These are phyloP conservation scores for Gossypium stocksii DNA, from an alignment of 345 rosid species.

Conservation along the genomic window DNA sequence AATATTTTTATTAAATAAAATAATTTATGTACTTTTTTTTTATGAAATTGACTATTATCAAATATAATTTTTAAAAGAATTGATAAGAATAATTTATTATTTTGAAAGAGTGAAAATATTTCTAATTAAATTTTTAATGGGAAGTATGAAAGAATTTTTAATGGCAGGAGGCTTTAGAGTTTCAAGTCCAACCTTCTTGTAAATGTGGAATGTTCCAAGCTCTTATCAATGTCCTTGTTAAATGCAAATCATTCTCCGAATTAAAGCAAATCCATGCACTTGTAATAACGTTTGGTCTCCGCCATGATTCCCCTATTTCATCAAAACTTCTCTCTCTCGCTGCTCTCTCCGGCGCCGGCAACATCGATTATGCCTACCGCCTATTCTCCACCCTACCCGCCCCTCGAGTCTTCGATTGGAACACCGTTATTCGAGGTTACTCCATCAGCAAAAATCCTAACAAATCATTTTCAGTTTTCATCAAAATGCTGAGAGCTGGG, in stretches of 20 bases:
- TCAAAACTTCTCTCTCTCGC: slow-evolving; percentile 50
- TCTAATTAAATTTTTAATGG: too few species aligned
- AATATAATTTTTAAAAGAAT: too few species aligned
- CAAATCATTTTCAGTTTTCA: slow-evolving; percentile 42
- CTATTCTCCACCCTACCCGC: slow-evolving; percentile 34
- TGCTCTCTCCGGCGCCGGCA: slow-evolving; percentile 42
- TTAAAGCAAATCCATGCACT: slow-evolving; percentile 60
- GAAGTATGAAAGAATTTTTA: too few species aligned
- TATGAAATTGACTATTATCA: too few species aligned
- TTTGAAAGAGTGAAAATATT: too few species aligned
- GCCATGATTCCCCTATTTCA: slow-evolving; percentile 37
- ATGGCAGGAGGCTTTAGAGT: not conserved
- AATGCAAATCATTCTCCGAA: slow-evolving; percentile 48
- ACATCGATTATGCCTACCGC: slow-evolving; percentile 46
- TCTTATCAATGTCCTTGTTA: slow-evolving; percentile 22
- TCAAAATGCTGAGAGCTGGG: slow-evolving; percentile 50
- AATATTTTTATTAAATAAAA: too few species aligned
- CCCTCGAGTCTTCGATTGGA: slow-evolving; percentile 55
- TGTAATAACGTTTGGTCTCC: slow-evolving; percentile 43
- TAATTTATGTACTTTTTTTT: too few species aligned
- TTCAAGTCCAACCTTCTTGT: not conserved
- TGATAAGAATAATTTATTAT: too few species aligned
- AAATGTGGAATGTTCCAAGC: slow-evolving; percentile 15
- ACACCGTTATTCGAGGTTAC: slow-evolving; percentile 55
- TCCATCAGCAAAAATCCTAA: slow-evolving; percentile 51